A percentile compares a stretch with the other conserved stretches of the same genome.
Conservation (phyloP, 306 rosid species). For the Citrullus colocynthis region DNA sequence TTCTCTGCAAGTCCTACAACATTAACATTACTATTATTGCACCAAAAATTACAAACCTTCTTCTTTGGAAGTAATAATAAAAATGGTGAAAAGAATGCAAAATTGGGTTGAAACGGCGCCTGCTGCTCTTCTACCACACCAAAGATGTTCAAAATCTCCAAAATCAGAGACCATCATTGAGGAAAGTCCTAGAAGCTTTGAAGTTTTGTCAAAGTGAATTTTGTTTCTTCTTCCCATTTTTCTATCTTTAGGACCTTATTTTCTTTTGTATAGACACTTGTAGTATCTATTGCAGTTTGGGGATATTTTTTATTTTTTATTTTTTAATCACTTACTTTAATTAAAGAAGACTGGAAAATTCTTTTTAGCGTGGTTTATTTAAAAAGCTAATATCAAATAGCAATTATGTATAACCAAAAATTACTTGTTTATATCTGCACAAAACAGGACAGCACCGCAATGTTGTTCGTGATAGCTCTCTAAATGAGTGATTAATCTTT, state of each 20-base stretch:
- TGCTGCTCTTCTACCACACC: constrained; percentile 15
- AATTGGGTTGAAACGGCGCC: constrained; percentile 51
- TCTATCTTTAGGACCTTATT: neutral
- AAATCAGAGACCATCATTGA: constrained; percentile 52
- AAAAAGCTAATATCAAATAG: no score
- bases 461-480: no score
- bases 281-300: no score
- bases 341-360: no score
- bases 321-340: no score
- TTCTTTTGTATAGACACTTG: neutral
- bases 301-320: no score
- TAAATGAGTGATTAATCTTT: no score
- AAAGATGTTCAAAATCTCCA: constrained; percentile 15
- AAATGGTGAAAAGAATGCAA: constrained; percentile 14
- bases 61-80: neutral
- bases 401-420: no score
- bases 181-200: constrained; percentile 16
- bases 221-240: neutral
- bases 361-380: no score
- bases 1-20: neutral
- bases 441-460: no score
- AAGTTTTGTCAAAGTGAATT: neutral
- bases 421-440: no score
- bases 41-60: neutral
- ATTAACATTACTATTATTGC: neutral